Base-by-base conservation (phyloP, 2,329 filamentous ascomycete species). In the Bipolaris gigantea region DNA sequence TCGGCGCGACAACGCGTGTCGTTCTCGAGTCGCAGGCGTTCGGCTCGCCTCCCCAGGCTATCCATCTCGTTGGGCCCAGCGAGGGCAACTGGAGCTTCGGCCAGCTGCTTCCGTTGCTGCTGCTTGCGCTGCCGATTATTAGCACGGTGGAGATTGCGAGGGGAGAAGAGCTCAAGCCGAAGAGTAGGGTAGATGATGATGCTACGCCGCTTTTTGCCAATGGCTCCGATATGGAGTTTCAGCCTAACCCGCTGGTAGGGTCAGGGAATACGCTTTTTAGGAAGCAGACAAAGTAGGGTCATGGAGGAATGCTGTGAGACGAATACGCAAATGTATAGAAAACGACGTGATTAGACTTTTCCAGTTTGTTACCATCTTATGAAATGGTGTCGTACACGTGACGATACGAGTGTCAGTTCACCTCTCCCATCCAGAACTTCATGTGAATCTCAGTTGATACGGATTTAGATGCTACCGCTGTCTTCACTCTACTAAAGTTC, bases 1-100 rank as follows among this genome's bases (percentile, higher is more conserved):
- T 85, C 18, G 85, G 83, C 10, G 84, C 84, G 0, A 81, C 83
- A 0, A 74, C 82, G 5, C 79, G 85, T 16, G 80, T 87, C 2
- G 76, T 85, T 16, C 63, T 84, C 25, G 74, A 85, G 5, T 83
- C 82, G 0, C 83, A 87, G 64, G 86, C 85, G 2, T 87, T 89
- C 66, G 82, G 83, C 1, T 69, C 33, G 1, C 81, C 83, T 0
- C 76, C 79, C 0, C 41, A 62, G 25, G 44, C 55, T 0, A 76
- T 86, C 2, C 60, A 67, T 19, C 74, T 88, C 2, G 67, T 69
- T 5, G 85, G 85, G 51, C 53, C 72, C 0, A 80, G 77, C 19
- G 85, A 88, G 73, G 81, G 76, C 55, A 73, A 75, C 10, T 88
- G 84, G 84, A 83, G 80, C 59, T 89, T 87, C 62, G 85, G 85